Evolutionary conservation across 257 asterid species (phyloP).

Genomic region (Capsicum baccatum): DNA sequence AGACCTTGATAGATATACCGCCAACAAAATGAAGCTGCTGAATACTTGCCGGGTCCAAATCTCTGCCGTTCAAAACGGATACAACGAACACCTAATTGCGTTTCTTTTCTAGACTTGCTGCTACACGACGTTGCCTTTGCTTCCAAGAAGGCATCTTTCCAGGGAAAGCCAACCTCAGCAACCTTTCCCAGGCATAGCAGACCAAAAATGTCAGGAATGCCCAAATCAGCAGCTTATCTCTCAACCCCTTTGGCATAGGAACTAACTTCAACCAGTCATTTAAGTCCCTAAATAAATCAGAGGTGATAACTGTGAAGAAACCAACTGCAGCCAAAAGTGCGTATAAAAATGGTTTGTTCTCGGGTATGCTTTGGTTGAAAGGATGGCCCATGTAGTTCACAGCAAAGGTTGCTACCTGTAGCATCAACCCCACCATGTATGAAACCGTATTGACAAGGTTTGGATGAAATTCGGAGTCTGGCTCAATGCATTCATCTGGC

Average conservation of each 20-base stretch:
- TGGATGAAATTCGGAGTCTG: slow-evolving; percentile 89
- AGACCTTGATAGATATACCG: background rate
- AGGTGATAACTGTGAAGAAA: slow-evolving; percentile 79
- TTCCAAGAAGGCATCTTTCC: slow-evolving; percentile 97
- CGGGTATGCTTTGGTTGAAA: slow-evolving; percentile 89
- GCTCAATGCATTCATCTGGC: slow-evolving; percentile 97
- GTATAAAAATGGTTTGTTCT: slow-evolving; percentile 70
- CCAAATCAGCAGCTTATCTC: slow-evolving; percentile 83
- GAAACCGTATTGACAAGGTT: slow-evolving; percentile 96
- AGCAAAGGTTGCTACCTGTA: slow-evolving; percentile 97
- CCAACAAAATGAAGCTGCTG: slow-evolving; percentile 2
- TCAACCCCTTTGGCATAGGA: slow-evolving; percentile 75
- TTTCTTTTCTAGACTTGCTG: slow-evolving; percentile 64
- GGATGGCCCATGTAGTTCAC: slow-evolving; percentile 99
- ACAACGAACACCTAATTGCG: slow-evolving; percentile 19
- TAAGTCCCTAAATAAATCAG: slow-evolving; percentile 81
- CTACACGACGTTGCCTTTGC: slow-evolving; percentile 70
- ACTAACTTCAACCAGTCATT: slow-evolving; percentile 86
- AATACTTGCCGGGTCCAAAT: background rate
- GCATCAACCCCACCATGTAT: slow-evolving; percentile 97
- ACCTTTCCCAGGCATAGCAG: slow-evolving; percentile 84
- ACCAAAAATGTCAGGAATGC: slow-evolving; percentile 63
- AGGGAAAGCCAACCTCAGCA: slow-evolving; percentile 90
- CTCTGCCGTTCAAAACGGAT: slow-evolving; percentile 1
- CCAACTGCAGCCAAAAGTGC: slow-evolving; percentile 80